Base-by-base conservation (phyloP, 2,329 filamentous ascomycete species). In the Neofusicoccum parvum region DNA sequence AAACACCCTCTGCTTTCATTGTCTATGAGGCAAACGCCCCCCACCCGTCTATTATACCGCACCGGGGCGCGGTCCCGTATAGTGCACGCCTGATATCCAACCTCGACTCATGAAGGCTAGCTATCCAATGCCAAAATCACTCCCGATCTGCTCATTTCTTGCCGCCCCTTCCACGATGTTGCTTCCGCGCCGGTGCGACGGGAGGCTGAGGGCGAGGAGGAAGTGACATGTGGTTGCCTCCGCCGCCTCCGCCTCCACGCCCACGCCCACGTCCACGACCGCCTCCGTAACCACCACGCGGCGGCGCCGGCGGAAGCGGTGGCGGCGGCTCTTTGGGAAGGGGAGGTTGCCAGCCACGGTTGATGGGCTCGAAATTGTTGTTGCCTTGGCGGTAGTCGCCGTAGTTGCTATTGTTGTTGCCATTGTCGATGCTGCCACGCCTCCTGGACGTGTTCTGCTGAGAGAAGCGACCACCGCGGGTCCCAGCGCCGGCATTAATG, bases 311-410 rank as follows among this genome's bases (percentile, higher is more conserved):
- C 27, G 56, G 56, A 4, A 45, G 43, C 36, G 53, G 37, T 56
- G 53, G 53, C 41, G 56, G 56, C 4, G 41, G 49, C 17, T 56
- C 62, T 23, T 66, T 63, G 5, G 65, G 65, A 27, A 62, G 58
- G 17, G 59, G 65, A 27, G 65, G 49, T 17, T 66, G 65, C 27
- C 20, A 63, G 1, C 59, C 58, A 3, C 39, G 17, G 11, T 7
- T 9, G 9, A 37, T n/a, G 23, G 43, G 56, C 37, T 65, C 37
- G 32, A 49, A 54, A 27, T 66, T 46, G 39, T 48, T 48, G 64
- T 56, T 36, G 20, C 36, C 27, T 10, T 41, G 34, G 23, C 51
- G 45, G 23, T 39, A 39, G 50, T 27, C 20, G 27, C n/a, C 11
- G 37, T 41, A 23, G 43, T 32, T 50, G 12, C 32, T 27, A 27